Percentiles rank a stretch among this genome's conserved stretches.
phyloP scores from a whole-genome alignment of 306 rosid genomes.

The Sesbania bispinosa region DNA sequence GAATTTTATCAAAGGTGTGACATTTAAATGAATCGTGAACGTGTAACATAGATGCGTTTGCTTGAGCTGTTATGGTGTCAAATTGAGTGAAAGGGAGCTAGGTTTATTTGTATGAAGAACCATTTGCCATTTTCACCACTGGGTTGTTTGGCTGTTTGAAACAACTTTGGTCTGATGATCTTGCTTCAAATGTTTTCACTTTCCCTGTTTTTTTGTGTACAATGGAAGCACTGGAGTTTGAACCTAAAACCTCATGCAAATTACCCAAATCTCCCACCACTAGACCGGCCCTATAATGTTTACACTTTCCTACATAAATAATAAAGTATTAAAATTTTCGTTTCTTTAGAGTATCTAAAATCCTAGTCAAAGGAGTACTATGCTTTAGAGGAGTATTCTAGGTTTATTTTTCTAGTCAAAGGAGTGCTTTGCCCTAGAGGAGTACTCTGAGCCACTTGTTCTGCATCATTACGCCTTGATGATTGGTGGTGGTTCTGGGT shows the following conservation, averaged over 20 bases:
- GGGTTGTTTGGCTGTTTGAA: conserved; percentile 9
- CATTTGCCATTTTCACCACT: conserved; percentile 8
- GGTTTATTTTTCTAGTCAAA: not conserved
- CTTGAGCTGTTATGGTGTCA: conserved; percentile 15
- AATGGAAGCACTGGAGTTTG: too few species aligned
- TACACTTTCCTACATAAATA: not conserved
- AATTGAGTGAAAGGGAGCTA: not conserved
- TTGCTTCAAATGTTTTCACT: conserved; percentile 32
- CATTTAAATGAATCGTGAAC: conserved; percentile 19
- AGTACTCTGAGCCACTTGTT: not conserved
- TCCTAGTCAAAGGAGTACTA: not conserved
- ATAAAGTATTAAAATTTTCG: not conserved
- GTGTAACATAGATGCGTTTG: conserved; percentile 20
- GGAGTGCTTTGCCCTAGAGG: not conserved
- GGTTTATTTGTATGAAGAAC: not conserved
- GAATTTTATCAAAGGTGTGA: conserved; percentile 73
- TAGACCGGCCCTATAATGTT: too few species aligned
- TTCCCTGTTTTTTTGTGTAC: too few species aligned
- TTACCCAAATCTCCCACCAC: too few species aligned
- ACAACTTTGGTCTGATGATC: not conserved
- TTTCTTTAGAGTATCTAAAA: not conserved
- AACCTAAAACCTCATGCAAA: too few species aligned
- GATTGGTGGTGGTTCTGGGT: not conserved
- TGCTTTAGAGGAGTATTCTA: not conserved
- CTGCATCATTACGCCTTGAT: conserved; percentile 5